phyloP scores from a whole-genome alignment of 2,329 filamentous ascomycete genomes.

The Colletotrichum truncatum region DNA sequence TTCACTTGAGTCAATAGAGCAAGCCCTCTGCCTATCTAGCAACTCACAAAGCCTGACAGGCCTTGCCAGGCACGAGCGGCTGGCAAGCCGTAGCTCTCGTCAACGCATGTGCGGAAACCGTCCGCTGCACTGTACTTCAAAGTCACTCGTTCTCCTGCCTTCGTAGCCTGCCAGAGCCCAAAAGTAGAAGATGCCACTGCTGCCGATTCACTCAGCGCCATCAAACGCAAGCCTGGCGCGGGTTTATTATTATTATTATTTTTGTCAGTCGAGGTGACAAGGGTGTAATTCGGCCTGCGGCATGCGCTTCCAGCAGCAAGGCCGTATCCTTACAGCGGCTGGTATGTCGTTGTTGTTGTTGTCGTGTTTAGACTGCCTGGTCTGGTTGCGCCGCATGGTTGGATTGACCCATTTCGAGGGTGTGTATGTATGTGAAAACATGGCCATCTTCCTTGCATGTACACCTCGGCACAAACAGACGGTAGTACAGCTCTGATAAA shows the following conservation, averaged over 20 bases:
- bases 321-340: background rate
- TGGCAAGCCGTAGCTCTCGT: background rate
- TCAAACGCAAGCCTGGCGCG: too few species aligned
- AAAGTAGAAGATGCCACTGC: background rate
- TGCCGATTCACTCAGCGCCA: too few species aligned
- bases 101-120: background rate
- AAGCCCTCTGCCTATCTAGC: background rate
- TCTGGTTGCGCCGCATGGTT: background rate
- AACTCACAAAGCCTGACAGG: slow-evolving; percentile 4
- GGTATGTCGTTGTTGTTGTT: background rate
- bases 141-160: slow-evolving; percentile 6
- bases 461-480: background rate
- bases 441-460: background rate
- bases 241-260: too few species aligned
- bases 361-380: background rate
- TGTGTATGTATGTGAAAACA: background rate
- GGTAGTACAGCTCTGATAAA: background rate
- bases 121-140: background rate
- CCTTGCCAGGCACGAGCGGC: slow-evolving; percentile 7
- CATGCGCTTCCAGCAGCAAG: too few species aligned
- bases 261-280: too few species aligned
- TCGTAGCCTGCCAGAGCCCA: background rate
- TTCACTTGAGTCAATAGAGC: background rate
- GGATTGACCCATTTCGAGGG: background rate
- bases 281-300: too few species aligned